Evolutionary conservation across 2,329 filamentous ascomycete genomes (phyloP).

Genomic region (Microdochium nivale): DNA sequence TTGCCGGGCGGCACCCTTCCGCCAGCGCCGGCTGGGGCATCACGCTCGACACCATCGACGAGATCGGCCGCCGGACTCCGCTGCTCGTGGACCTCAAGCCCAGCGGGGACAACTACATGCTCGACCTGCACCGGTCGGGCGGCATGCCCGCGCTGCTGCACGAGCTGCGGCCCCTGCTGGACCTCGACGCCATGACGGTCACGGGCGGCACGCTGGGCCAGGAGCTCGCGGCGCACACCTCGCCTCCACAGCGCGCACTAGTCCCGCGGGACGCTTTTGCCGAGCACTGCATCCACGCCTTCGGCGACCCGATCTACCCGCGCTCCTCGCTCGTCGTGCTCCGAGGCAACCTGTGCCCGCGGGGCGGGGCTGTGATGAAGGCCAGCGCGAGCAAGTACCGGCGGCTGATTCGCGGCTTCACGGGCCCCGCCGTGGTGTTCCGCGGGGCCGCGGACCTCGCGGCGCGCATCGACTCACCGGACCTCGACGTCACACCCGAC

Average conservation of each 20-base stretch:
- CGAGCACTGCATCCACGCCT: slow-evolving; percentile 50
- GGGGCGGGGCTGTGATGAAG: slow-evolving; percentile 72
- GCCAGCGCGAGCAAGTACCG: slow-evolving; percentile 81
- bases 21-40: slow-evolving; percentile 49
- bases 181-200: slow-evolving; percentile 72
- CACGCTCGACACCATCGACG: slow-evolving; percentile 71
- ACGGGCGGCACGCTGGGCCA: slow-evolving; percentile 77
- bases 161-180: slow-evolving; percentile 64
- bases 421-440: slow-evolving; percentile 53
- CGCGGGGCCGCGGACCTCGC: slow-evolving; percentile 69
- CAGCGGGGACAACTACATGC: slow-evolving; percentile 79
- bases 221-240: slow-evolving; percentile 63
- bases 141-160: slow-evolving; percentile 78
- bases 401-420: slow-evolving; percentile 32
- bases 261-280: slow-evolving; percentile 23
- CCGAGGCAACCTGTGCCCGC: slow-evolving; percentile 73
- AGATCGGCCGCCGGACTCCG: slow-evolving; percentile 68
- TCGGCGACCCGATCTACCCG: slow-evolving; percentile 57
- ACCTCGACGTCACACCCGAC: slow-evolving; percentile 51
- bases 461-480: slow-evolving; percentile 44
- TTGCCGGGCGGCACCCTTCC: slow-evolving; percentile 63
- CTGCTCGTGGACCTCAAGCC: slow-evolving; percentile 83
- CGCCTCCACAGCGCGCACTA: slow-evolving; percentile 33
- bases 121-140: slow-evolving; percentile 81
- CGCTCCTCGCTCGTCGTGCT: slow-evolving; percentile 77